Base-by-base conservation (phyloP, 2,329 filamentous ascomycete species). In the Amauroascus niger region DNA sequence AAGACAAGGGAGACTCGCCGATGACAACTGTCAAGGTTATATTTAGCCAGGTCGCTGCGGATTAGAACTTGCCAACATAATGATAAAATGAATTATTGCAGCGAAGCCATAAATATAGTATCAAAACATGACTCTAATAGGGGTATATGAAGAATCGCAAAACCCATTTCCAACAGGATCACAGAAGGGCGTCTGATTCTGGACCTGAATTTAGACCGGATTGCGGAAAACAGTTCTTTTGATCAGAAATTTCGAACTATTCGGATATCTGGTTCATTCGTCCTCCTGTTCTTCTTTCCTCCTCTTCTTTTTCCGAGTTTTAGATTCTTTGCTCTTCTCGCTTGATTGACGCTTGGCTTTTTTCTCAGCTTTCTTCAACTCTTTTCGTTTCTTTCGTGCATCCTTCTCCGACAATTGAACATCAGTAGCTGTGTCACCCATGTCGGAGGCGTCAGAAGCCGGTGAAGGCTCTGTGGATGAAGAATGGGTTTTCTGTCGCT, bases 231-330 rank as follows among this genome's bases (percentile, higher is more conserved):
- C n/a, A n/a, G n/a, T n/a, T n/a, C n/a, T n/a, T n/a, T n/a, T n/a
- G n/a, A n/a, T n/a, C n/a, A 14, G 6, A 20, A 35, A 44, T n/a
- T 22, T 39, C 13, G 33, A 28, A 16, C n/a, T 26, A 32, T 22
- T 28, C 16, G 24, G 18, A 18, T 26, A 41, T 50, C 32, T n/a
- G 6, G 2, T 47, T 54, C 49, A 40, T 28, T 24, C 63, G 13
- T 46, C 37, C 14, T 3, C 28, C 2, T 44, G 61, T 47, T 65
- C 63, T 58, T 69, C 66, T 52, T 67, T 64, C 60, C 60, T 71
- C 61, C 70, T 70, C 65, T 70, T 74, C 55, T 69, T 72, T 61
- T 62, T 74, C 70, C 49, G 70, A 69, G 13, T 52, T 60, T 75
- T 79, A 54, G 77, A 76, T 56, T 77, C 74, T 4, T 59, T 60